A percentile compares a stretch with the other conserved stretches of the same genome.
phyloP scores from a whole-genome alignment of 2,329 filamentous ascomycete species.

The Penicillium sp. region DNA sequence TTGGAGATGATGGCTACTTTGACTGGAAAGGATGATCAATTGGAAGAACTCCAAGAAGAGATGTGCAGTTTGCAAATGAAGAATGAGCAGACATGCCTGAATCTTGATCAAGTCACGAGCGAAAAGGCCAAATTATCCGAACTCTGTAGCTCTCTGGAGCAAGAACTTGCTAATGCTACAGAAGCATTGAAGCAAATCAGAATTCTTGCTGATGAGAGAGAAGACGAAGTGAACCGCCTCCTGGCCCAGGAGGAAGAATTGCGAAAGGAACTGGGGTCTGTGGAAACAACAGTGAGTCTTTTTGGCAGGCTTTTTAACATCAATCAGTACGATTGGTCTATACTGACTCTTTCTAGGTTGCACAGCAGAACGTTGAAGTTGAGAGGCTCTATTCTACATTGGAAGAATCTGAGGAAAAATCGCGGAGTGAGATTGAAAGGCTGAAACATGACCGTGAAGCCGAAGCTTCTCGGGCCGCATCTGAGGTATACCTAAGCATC shows the following conservation, averaged over 20 bases:
- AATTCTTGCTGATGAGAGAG: constrained; percentile 22
- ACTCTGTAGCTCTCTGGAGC: constrained; percentile 20
- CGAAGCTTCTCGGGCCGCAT: constrained; percentile 16
- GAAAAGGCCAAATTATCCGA: constrained; percentile 25
- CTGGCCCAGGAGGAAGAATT: constrained; percentile 20
- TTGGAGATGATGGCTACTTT: constrained; percentile 43
- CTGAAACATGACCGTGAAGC: constrained; percentile 22
- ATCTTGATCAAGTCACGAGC: constrained; percentile 22
- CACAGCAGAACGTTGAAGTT: constrained; percentile 22
- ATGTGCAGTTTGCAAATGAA: constrained; percentile 25
- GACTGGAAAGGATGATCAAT: constrained; percentile 45
- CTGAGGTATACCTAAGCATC: constrained; percentile 21
- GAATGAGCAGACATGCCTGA: constrained; percentile 20
- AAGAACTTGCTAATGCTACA: constrained; percentile 25
- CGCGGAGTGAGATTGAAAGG: constrained; percentile 17
- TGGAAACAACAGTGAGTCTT: constrained; percentile 24
- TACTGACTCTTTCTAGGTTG: constrained; percentile 21
- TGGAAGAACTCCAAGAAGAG: constrained; percentile 43
- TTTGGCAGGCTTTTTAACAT: not conserved
- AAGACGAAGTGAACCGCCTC: constrained; percentile 25
- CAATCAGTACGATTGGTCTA: not conserved
- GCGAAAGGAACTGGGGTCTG: constrained; percentile 12
- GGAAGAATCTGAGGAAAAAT: constrained; percentile 20
- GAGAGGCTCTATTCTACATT: constrained; percentile 22
- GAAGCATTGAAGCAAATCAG: constrained; percentile 21